Evolutionary conservation across 768 basidiomycete genomes (phyloP).

Genomic region (Fomitopsis serialis): DNA sequence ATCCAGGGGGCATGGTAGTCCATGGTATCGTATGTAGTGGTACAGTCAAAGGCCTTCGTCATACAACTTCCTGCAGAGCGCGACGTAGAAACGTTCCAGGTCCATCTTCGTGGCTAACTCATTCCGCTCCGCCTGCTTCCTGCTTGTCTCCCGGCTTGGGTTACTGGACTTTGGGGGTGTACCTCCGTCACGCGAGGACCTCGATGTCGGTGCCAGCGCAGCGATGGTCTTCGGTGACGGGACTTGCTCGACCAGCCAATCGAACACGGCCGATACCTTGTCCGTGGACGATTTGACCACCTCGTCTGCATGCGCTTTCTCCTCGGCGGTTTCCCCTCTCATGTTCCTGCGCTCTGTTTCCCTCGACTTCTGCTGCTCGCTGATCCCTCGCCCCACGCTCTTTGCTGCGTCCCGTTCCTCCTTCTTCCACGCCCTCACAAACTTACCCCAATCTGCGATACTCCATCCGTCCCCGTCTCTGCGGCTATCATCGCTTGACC

Average conservation of each 20-base stretch:
- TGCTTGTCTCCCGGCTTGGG: not conserved
- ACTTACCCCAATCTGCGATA: slow-evolving; percentile 52
- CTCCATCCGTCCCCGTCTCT: slow-evolving; percentile 34
- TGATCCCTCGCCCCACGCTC: slow-evolving; percentile 28
- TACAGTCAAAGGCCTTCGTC: slow-evolving; percentile 75
- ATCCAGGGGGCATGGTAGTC: not conserved
- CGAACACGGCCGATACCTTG: slow-evolving; percentile 67
- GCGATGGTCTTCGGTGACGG: slow-evolving; percentile 28
- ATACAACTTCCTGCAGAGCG: slow-evolving; percentile 83
- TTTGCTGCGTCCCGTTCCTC: slow-evolving; percentile 41
- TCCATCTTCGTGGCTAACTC: slow-evolving; percentile 67
- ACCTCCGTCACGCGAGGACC: not conserved
- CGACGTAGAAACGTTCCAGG: slow-evolving; percentile 86
- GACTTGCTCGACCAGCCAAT: slow-evolving; percentile 75
- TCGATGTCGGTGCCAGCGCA: slow-evolving; percentile 9
- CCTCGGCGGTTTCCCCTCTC: slow-evolving; percentile 7
- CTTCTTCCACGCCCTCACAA: slow-evolving; percentile 56
- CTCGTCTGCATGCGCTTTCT: slow-evolving; percentile 40
- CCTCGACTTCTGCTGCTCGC: slow-evolving; percentile 15
- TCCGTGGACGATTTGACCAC: slow-evolving; percentile 65
- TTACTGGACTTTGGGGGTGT: not conserved
- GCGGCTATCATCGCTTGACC: slow-evolving; percentile 26
- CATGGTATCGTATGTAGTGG: not conserved
- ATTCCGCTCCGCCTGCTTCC: slow-evolving; percentile 16
- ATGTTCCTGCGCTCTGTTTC: not conserved